Conservation (phyloP, 1,284 basidiomycete genomes). For the Microbotryum violaceum region DNA sequence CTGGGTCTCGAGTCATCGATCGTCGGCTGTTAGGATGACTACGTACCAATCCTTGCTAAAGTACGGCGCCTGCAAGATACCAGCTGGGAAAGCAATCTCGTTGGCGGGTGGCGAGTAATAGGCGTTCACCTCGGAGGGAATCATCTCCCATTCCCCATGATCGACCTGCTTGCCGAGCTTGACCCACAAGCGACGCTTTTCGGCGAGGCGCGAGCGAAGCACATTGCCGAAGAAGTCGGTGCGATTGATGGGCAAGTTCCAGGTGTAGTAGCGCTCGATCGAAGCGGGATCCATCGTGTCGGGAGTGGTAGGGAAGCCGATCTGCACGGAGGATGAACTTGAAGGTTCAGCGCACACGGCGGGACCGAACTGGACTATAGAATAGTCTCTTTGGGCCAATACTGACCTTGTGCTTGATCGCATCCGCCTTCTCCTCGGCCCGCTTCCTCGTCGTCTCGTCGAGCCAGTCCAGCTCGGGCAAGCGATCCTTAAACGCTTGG, state of each 20-base stretch:
- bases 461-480: constrained; percentile 81
- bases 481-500: constrained; percentile 69
- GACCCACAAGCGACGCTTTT: constrained; percentile 55
- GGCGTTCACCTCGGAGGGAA: constrained; percentile 61
- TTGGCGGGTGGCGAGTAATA: constrained; percentile 74
- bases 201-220: constrained; percentile 50
- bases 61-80: constrained; percentile 85
- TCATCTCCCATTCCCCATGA: constrained; percentile 78
- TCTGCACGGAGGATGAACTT: constrained; percentile 60
- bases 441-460: constrained; percentile 71
- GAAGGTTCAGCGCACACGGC: not conserved
- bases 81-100: constrained; percentile 93
- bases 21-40: not conserved
- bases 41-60: constrained; percentile 66
- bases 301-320: constrained; percentile 80
- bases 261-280: constrained; percentile 65
- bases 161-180: constrained; percentile 66
- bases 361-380: not conserved
- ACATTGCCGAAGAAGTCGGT: constrained; percentile 79
- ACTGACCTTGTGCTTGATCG: constrained; percentile 36
- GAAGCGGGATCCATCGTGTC: constrained; percentile 66
- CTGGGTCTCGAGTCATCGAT: not conserved
- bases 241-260: constrained; percentile 54
- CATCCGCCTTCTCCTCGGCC: constrained; percentile 69
- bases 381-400: not conserved